phyloP scores from a whole-genome alignment of 768 basidiomycete genomes.

The Lactarius trivialis region DNA sequence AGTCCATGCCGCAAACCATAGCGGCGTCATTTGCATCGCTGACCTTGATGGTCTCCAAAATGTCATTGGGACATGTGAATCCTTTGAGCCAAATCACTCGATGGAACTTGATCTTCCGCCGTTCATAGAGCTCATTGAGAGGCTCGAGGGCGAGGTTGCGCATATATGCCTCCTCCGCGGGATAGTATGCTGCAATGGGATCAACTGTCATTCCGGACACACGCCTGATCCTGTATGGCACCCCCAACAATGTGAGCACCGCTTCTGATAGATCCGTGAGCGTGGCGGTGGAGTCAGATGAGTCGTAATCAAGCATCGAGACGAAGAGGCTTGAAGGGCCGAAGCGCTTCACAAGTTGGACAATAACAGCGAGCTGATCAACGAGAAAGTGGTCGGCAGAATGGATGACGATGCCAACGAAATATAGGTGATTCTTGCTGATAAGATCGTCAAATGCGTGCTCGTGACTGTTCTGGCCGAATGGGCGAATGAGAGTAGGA shows the following conservation, averaged over 20 bases:
- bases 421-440: conserved; percentile 80
- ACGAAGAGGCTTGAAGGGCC: conserved; percentile 91
- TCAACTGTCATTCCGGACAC: conserved; percentile 91
- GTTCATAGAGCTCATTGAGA: conserved; percentile 70
- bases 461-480: conserved; percentile 83
- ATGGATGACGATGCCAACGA: conserved; percentile 90
- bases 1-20: conserved; percentile 99
- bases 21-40: conserved; percentile 88
- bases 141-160: conserved; percentile 92
- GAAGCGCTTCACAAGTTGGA: conserved; percentile 87
- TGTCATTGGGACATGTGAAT: conserved; percentile 97
- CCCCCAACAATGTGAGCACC: conserved; percentile 85
- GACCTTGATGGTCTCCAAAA: conserved; percentile 90
- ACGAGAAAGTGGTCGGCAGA: conserved; percentile 99
- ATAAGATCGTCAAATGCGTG: conserved; percentile 87
- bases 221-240: conserved; percentile 88
- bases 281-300: conserved; percentile 91
- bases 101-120: conserved; percentile 75
- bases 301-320: conserved; percentile 96
- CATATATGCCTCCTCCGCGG: conserved; percentile 89
- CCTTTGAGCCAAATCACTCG: conserved; percentile 97
- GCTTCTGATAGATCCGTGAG: conserved; percentile 93
- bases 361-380: conserved; percentile 96
- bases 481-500: conserved; percentile 89
- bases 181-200: conserved; percentile 86